Evolutionary conservation across 1,139 yeast species (phyloP), one percentile per base, ranked within the genome.

Genomic region (Pichia sorboxylosa): DNA sequence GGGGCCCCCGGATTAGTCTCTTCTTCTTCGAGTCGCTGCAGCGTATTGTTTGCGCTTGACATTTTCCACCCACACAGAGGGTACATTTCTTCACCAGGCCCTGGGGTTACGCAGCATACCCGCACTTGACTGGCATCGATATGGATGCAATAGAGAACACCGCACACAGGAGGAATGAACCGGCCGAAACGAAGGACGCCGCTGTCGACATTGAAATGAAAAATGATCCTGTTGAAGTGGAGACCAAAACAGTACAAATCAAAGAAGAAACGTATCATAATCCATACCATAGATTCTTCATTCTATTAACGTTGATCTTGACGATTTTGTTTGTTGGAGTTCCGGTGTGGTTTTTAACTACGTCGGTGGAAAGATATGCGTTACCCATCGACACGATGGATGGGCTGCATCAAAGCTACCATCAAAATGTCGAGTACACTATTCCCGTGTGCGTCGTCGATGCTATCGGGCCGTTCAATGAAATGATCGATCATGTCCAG

Each of bases 321-420:
- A 44, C 71, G 4, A 65, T 73, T 29, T 43, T 64, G 2, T 45
- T 65, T 6, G 52, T 81, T n/a, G 95, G 94, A 2, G 49, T 74
- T 14, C 95, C 95, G 2, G 54, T 82, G 41, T 84, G 90, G 78
- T 58, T 64, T 37, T 53, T 57, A 30, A 71, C 94, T 24, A 82
- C 95, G 4, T 64, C 75, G 15, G 73, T 83, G 8, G 72, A 80
- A 47, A 64, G 94, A 39, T 92, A 94, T 0, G 72, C 73, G 18
- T 60, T 85, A 31, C 93, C 93, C 5, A 55, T 63, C 9, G 63
- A 61, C 6, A 64, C 66, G 37, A 71, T 83, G 37, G 55, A 63
- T 33, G 54, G 58, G n/a, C 39, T 76, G 7, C 35, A 38, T 26
- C 17, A 31, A 4, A 26, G 36, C 11, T 32, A 46, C 21, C 29